These are phyloP conservation scores for Polyplosphaeria fusca DNA, from an alignment of 495 filamentous ascomycete genomes.

Conservation along the genomic window DNA sequence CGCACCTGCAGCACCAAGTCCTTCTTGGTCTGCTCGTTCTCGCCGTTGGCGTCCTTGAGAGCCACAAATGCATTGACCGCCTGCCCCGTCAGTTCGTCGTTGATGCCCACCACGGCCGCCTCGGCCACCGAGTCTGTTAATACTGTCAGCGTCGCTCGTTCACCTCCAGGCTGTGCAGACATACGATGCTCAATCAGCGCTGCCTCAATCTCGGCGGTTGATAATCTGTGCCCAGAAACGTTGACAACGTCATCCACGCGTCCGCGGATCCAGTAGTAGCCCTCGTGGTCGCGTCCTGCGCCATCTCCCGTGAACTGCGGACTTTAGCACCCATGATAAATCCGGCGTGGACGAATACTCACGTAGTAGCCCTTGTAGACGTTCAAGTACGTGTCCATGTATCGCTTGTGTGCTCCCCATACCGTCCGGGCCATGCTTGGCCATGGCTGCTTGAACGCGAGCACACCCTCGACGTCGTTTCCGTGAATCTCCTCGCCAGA, in stretches of 20 bases:
- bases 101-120: conserved; percentile 90
- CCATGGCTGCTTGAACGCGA: conserved; percentile 98
- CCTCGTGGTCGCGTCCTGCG: conserved; percentile 94
- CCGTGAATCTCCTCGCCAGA: conserved; percentile 90
- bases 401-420: conserved; percentile 96
- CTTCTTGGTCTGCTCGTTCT: conserved; percentile 79
- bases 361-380: conserved; percentile 99
- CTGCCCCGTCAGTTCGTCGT: conserved; percentile 92
- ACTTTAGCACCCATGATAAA: conserved; percentile 38
- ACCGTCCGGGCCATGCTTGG: conserved; percentile 98
- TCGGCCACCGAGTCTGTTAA: conserved; percentile 70
- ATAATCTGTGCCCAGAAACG: conserved; percentile 91
- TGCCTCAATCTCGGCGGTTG: conserved; percentile 96
- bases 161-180: conserved; percentile 25
- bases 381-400: conserved; percentile 98
- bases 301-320: conserved; percentile 94
- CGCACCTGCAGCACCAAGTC: conserved; percentile 92
- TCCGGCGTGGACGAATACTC: conserved; percentile 41
- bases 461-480: conserved; percentile 96
- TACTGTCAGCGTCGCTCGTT: conserved; percentile 9
- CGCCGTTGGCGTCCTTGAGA: conserved; percentile 81
- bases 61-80: conserved; percentile 96
- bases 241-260: conserved; percentile 99
- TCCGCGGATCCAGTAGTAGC: conserved; percentile 99
- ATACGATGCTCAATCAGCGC: conserved; percentile 86